Base-by-base conservation (phyloP, 768 basidiomycete genomes). In the Hebeloma cylindrosporum region DNA sequence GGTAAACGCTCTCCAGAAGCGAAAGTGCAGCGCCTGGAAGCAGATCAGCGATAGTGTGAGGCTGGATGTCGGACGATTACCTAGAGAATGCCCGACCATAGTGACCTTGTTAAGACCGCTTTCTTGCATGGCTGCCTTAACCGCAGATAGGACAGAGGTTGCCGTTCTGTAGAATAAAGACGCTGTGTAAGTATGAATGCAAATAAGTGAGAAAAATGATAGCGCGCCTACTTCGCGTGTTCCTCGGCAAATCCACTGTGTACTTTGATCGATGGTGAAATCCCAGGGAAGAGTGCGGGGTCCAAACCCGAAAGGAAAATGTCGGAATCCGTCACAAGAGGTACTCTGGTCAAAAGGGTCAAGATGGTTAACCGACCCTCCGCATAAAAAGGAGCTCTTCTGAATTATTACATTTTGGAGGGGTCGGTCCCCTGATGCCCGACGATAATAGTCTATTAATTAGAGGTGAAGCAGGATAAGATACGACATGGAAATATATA, bases 1-100 rank as follows among this genome's bases (percentile, higher is more conserved):
- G 67, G 57, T 69, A 78, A n/a, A 80, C 64, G 5, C 73, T 64
- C 43, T 79, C 76, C 28, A 80, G 61, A 3, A 80, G 66, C 16
- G 67, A 60, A 20, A 71, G 52, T 4, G 72, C 69, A 35, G 63
- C 69, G 29, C 68, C 66, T 67, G 57, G 23, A 37, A 20, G 17
- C 21, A 17, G 0, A 17, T 48, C 53, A 38, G 53, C 47, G 13
- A 36, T 38, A 31, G 13, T 7, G 8, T 54, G 45, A n/a, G n/a
- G n/a, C n/a, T n/a, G n/a, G n/a, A n/a, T n/a, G n/a, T n/a, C n/a
- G n/a, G 33, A 62, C 51, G 9, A 50, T 41, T 50, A 50, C 69
- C 74, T 5, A 78, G 61, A 4, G 71, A 70, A 50, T 73, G 76
- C 0, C 74, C 73, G 31, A 73, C 68, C 17, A 74, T 43, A 2